Evolutionary conservation across 2,329 filamentous ascomycete species (phyloP), one percentile per base, ranked within the genome.

Genomic region (Paraconiothyrium brasiliense): DNA sequence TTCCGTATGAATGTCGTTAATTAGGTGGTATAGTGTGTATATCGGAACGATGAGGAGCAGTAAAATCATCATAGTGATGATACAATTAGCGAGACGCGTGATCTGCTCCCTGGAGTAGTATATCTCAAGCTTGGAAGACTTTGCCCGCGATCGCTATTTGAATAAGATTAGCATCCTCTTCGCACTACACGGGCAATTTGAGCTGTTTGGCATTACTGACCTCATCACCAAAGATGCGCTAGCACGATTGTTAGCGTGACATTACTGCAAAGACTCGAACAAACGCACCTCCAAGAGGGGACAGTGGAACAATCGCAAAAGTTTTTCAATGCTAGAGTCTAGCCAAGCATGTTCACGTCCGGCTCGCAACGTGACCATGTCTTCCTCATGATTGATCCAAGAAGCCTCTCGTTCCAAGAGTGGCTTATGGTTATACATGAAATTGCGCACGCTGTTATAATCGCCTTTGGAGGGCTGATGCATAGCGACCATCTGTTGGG

Each of bases 321-420:
- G 8, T 30, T 50, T 69, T 54, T 81, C 79, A 5, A 81, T 69
- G 0, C 58, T 46, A 2, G 65, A 65, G 56, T 82, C 80, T 0
- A 83, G 70, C 75, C 76, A 80, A 3, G 80, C 79, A 59, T 75
- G 71, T 37, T 81, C 58, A 13, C 57, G 79, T 56, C 80, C 63
- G 0, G 79, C 78, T 2, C 75, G 67, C 4, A 78, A 64, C 0
- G 82, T 64, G 0, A 83, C 70, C 0, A 82, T 57, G 58, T 83
- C 81, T 54, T 81, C 79, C 62, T 78, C 79, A 2, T 72, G 64
- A 9, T 73, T 64, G 13, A 81, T 75, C 61, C 76, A 82, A 4
- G 76, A 69, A 20, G 51, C 64, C 16, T 80, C 75, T 24, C 54
- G 62, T 32, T 67, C 30, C 5, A 57, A 39, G 2, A 66, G 16